phyloP scores from a whole-genome alignment of 2,329 filamentous ascomycete species.

The Fusarium nematophilum region DNA sequence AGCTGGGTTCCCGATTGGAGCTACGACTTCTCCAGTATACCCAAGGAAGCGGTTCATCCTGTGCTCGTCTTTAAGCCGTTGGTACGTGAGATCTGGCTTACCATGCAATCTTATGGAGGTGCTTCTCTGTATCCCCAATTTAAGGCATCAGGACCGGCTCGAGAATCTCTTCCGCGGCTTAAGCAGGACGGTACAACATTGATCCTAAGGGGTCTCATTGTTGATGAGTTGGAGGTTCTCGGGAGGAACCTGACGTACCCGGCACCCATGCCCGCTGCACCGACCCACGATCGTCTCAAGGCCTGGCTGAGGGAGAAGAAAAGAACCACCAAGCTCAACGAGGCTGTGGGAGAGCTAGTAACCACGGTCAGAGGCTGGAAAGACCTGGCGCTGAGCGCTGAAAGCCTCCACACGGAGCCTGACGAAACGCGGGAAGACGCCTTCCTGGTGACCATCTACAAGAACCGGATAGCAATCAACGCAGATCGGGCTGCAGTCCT shows the following conservation, averaged over 20 bases:
- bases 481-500: neutral
- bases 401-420: neutral
- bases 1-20: neutral
- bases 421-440: neutral
- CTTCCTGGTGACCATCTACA: neutral
- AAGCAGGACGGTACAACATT: neutral
- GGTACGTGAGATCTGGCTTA: neutral
- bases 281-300: neutral
- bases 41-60: neutral
- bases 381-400: neutral
- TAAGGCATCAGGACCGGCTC: neutral
- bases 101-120: neutral
- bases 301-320: neutral
- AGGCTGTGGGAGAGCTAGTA: neutral
- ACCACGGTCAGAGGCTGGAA: neutral
- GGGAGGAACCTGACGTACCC: neutral
- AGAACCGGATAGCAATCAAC: neutral
- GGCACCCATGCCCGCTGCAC: neutral
- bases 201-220: neutral
- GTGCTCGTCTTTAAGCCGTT: neutral
- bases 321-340: neutral
- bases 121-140: neutral
- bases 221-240: neutral
- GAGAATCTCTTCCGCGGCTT: neutral
- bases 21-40: neutral